Percentiles rank a stretch among this genome's conserved stretches.
Conservation (phyloP, 768 basidiomycete species). For the Rhodosporidiobolus sp. region DNA sequence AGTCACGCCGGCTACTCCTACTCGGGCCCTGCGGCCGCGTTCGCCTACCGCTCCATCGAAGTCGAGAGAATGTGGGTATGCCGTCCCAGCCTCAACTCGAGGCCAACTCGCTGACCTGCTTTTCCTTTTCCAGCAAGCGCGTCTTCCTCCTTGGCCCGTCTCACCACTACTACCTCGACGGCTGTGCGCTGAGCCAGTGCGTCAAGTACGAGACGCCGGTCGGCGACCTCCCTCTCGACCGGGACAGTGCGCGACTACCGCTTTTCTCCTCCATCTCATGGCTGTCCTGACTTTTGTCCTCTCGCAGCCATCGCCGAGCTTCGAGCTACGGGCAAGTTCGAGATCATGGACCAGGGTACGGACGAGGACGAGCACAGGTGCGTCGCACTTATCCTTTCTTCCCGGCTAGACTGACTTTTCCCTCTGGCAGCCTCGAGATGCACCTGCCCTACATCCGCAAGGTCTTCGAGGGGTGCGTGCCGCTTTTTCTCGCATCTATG, state of each 20-base stretch:
- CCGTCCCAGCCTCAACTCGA: background rate
- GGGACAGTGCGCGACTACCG: slow-evolving; percentile 59
- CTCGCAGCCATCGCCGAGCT: slow-evolving; percentile 65
- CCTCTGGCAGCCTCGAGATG: slow-evolving; percentile 80
- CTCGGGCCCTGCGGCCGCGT: slow-evolving; percentile 88
- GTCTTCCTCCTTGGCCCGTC: slow-evolving; percentile 95
- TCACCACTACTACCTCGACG: slow-evolving; percentile 81
- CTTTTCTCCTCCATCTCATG: background rate
- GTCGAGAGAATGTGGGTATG: slow-evolving; percentile 67
- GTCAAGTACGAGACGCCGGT: slow-evolving; percentile 76
- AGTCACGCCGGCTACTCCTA: slow-evolving; percentile 96
- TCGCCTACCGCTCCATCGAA: slow-evolving; percentile 90
- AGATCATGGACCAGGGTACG: slow-evolving; percentile 60
- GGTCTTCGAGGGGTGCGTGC: slow-evolving; percentile 69
- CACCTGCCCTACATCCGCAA: slow-evolving; percentile 91
- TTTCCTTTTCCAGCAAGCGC: slow-evolving; percentile 62
- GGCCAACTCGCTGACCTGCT: background rate
- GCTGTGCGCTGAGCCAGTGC: slow-evolving; percentile 82
- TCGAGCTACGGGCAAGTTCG: slow-evolving; percentile 64
- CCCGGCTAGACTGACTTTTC: accelerated
- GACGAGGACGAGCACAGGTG: slow-evolving; percentile 83
- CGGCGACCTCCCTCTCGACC: slow-evolving; percentile 74
- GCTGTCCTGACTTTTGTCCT: background rate
- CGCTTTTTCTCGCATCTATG: too few relatives aligned
- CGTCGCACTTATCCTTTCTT: background rate